Percentiles rank a stretch among this genome's conserved stretches.
Conservation (phyloP, 1,284 basidiomycete species). For the Trichosporon asahii region DNA sequence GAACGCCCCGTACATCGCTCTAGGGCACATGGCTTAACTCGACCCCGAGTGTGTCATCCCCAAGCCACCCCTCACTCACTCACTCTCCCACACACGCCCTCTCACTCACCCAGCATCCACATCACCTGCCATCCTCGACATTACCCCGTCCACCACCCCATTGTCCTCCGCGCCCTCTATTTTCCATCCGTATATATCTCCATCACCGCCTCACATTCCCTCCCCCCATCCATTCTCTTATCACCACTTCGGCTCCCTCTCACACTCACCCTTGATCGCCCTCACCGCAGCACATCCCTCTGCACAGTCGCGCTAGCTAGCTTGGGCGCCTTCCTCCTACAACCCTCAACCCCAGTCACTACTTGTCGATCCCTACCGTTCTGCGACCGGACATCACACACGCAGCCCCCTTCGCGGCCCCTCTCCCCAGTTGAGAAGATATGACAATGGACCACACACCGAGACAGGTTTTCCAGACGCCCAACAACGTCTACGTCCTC, state of each 20-base stretch:
- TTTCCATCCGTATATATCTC: background rate
- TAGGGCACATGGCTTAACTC: background rate
- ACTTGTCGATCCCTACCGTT: background rate
- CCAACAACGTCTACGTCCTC: slow-evolving; percentile 60
- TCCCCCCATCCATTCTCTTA: background rate
- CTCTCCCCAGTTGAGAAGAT: background rate
- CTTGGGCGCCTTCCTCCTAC: background rate
- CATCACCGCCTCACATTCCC: background rate
- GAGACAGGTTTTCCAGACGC: slow-evolving; percentile 48
- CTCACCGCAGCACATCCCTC: background rate
- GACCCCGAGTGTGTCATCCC: slow-evolving; percentile 6
- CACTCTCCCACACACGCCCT: background rate
- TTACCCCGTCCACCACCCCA: background rate
- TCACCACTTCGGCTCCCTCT: background rate
- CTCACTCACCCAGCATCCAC: background rate
- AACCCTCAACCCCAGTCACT: background rate
- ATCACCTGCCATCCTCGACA: background rate
- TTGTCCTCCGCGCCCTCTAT: background rate
- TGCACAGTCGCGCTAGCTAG: background rate
- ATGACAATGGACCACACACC: slow-evolving; percentile 49
- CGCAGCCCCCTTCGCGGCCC: background rate
- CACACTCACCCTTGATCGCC: background rate
- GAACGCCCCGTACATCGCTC: background rate
- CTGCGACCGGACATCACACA: background rate
- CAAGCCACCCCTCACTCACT: background rate